phyloP scores from a whole-genome alignment of 192 early-diverging fungal genomes.

The Obelidium mucronatum region DNA sequence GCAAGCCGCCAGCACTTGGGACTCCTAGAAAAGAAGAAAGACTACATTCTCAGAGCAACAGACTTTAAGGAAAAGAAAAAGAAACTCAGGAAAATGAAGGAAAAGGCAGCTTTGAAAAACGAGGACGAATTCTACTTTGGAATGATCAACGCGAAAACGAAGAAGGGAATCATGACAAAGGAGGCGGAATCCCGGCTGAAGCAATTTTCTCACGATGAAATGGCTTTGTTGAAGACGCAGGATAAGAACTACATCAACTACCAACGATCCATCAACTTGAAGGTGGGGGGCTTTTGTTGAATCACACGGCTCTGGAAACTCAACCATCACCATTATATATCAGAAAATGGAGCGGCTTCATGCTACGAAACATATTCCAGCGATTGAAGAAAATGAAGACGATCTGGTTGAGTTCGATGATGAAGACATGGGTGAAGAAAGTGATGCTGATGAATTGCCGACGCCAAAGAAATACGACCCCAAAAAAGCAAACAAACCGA shows the following conservation, averaged over 20 bases:
- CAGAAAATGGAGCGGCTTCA: slow-evolving; percentile 41
- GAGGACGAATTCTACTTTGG: slow-evolving; percentile 99
- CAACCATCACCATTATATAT: background rate
- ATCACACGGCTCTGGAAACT: background rate
- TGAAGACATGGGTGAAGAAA: slow-evolving; percentile 29
- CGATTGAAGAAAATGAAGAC: slow-evolving; percentile 5
- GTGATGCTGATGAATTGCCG: slow-evolving; percentile 24
- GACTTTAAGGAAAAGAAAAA: slow-evolving; percentile 91
- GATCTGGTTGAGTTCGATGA: slow-evolving; percentile 44
- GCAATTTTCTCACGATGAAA: slow-evolving; percentile 75
- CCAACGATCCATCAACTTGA: slow-evolving; percentile 79
- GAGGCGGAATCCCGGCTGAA: slow-evolving; percentile 32
- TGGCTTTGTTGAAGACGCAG: slow-evolving; percentile 90
- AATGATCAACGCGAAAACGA: slow-evolving; percentile 90
- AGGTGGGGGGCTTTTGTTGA: slow-evolving; percentile 48
- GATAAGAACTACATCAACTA: slow-evolving; percentile 88
- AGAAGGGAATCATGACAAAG: slow-evolving; percentile 80
- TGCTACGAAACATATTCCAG: slow-evolving; percentile 22
- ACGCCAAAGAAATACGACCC: background rate
- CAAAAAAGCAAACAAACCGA: slow-evolving; percentile 27
- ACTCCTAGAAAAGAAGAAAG: slow-evolving; percentile 96
- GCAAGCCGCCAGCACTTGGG: slow-evolving; percentile 59
- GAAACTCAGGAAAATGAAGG: slow-evolving; percentile 80
- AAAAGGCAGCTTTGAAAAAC: slow-evolving; percentile 88
- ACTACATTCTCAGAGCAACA: slow-evolving; percentile 93